Base-by-base conservation (phyloP, 306 rosid species). In the Rosa multiflora region DNA sequence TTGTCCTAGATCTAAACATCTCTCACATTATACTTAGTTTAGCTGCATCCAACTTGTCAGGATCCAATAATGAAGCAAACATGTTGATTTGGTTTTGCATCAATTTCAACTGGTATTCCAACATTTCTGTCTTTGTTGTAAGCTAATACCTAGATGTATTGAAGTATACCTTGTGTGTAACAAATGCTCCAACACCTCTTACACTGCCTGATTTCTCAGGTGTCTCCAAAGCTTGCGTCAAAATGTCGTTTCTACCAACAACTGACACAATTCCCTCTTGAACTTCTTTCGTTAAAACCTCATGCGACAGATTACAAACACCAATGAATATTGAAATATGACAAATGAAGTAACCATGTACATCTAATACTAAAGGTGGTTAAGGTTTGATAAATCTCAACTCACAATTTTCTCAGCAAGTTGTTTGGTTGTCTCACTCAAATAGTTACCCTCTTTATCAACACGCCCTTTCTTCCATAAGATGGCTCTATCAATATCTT, bases 141-240 rank as follows among this genome's bases (percentile, higher is more conserved):
- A 23, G 3, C 15, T 15, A 37, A 14, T 10, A 35, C 17, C 8
- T 70, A 9, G 55, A 18, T 43, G 55, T 70, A 6, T 44, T 42
- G 55, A 70, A 70, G 74, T 42, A 70, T 10, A 13, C 5, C 8
- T 4, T 70, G 48, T n/a, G 74, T 5, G 66, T 13, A 0, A 73
- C 49, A 6, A 4, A 32, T 3, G 5, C 40, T 52, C 76, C 48
- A 49, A 18, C 59, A 12, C 48, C 76, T 37, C 76, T 17, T 13
- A 73, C 64, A 29, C 32, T 48, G 14, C 76, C 48, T 2, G 66
- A 4, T 32, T 35, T 7, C 35, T 73, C 48, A 32, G 76, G 63
- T 29, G 64, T 73, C 10, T 17, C 76, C 46, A 73, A 73, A 21
- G 76, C 47, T 5, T 51, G 52, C 5, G 46, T 73, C 47, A 73